A percentile compares a stretch with the other conserved stretches of the same genome.
These are phyloP conservation scores for Arachis stenosperma DNA, from an alignment of 306 rosid genomes.

Conservation along the genomic window DNA sequence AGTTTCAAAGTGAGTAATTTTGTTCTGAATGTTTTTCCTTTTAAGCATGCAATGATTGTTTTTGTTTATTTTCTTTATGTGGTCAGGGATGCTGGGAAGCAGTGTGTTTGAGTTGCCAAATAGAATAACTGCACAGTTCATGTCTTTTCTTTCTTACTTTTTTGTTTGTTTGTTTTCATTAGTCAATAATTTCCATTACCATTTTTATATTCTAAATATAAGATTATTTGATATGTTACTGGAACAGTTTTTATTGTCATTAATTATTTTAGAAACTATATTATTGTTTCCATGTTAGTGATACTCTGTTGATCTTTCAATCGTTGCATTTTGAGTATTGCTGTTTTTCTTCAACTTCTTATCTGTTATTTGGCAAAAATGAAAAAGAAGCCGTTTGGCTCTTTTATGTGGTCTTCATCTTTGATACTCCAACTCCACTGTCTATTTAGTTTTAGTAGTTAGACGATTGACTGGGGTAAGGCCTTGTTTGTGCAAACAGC, in stretches of 20 bases:
- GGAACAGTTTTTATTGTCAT: constrained; percentile 23
- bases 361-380: constrained; percentile 31
- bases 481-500: too few species aligned
- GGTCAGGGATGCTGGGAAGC: not conserved
- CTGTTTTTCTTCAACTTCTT: constrained; percentile 28
- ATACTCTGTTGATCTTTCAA: constrained; percentile 23
- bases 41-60: constrained; percentile 7
- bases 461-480: not conserved
- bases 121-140: not conserved
- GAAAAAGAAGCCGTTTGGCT: constrained; percentile 19
- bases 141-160: not conserved
- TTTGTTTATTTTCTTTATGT: not conserved
- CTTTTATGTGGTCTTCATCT: constrained; percentile 16
- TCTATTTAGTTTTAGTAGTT: constrained; percentile 22
- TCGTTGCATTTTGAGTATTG: constrained; percentile 28
- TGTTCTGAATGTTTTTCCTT: constrained; percentile 34
- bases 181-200: constrained; percentile 15
- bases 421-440: constrained; percentile 15
- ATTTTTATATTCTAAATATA: constrained; percentile 22
- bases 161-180: not conserved
- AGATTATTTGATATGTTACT: constrained; percentile 22
- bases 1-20: constrained; percentile 78
- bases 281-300: constrained; percentile 20
- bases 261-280: constrained; percentile 19
- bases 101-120: constrained; percentile 22